Evolutionary conservation across 1,139 yeast species (phyloP).

Genomic region (Zhuliangozyma blackwelliae): DNA sequence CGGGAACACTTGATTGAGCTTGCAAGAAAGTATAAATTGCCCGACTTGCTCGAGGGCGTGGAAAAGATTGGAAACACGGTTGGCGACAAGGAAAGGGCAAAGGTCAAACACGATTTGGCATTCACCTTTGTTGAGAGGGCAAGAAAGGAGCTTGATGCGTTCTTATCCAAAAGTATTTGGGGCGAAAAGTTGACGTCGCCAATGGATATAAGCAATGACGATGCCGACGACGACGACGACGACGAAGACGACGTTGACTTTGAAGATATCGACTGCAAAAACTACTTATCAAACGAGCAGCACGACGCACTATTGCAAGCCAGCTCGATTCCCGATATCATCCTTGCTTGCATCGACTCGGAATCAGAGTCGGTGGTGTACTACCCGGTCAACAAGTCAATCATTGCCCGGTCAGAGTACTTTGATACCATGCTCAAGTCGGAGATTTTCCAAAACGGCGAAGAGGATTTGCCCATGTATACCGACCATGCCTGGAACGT

Average conservation of each 20-base stretch:
- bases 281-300: slow-evolving; percentile 14
- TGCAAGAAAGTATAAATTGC: slow-evolving; percentile 32
- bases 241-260: slow-evolving; percentile 22
- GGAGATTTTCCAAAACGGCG: slow-evolving; percentile 23
- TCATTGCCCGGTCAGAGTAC: slow-evolving; percentile 59
- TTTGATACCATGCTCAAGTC: slow-evolving; percentile 64
- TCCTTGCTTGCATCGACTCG: slow-evolving; percentile 36
- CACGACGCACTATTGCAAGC: slow-evolving; percentile 17
- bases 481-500: slow-evolving; percentile 2
- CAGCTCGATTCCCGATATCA: slow-evolving; percentile 45
- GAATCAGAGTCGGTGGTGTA: slow-evolving; percentile 23
- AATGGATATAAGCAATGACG: slow-evolving; percentile 7
- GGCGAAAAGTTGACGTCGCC: slow-evolving; percentile 13
- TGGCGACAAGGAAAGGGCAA: slow-evolving; percentile 29
- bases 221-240: neutral
- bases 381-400: slow-evolving; percentile 63
- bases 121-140: slow-evolving; percentile 44
- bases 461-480: slow-evolving; percentile 16
- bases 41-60: slow-evolving; percentile 32
- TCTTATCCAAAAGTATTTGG: slow-evolving; percentile 39
- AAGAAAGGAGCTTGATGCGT: slow-evolving; percentile 36
- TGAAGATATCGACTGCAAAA: slow-evolving; percentile 27
- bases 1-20: slow-evolving; percentile 24
- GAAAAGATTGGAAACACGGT: slow-evolving; percentile 12
- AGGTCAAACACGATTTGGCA: slow-evolving; percentile 42